Conservation (phyloP, 2,329 filamentous ascomycete genomes). For the Pestalotiopsis sp. region DNA sequence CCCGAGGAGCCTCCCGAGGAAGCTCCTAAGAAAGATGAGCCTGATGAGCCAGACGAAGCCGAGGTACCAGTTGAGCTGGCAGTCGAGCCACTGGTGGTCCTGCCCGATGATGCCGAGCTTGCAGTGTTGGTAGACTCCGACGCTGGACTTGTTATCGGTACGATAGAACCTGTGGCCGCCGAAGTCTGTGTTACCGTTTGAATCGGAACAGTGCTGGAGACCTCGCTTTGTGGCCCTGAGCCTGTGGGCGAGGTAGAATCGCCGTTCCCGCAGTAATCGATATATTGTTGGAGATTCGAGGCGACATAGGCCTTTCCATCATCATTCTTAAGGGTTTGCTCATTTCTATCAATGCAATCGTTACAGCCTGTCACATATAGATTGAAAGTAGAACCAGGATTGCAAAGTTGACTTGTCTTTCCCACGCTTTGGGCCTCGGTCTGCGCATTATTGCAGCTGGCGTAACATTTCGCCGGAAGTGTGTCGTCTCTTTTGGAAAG, state of each 20-base stretch:
- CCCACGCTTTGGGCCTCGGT: slow-evolving; percentile 49
- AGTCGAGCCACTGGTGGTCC: slow-evolving; percentile 13
- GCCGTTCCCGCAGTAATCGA: slow-evolving; percentile 43
- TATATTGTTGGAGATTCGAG: too few species aligned
- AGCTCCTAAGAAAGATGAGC: not conserved
- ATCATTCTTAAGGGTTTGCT: too few species aligned
- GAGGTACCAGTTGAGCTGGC: not conserved
- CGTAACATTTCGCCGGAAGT: too few species aligned
- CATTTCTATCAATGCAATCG: too few species aligned
- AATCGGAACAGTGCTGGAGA: slow-evolving; percentile 12
- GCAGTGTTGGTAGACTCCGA: slow-evolving; percentile 1
- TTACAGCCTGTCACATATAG: too few species aligned
- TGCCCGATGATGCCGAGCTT: not conserved
- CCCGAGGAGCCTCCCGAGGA: not conserved
- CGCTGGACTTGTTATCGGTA: not conserved
- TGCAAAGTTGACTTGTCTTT: slow-evolving; percentile 51
- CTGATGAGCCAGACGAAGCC: not conserved
- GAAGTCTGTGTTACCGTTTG: slow-evolving; percentile 20
- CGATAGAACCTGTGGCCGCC: slow-evolving; percentile 14
- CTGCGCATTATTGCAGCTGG: slow-evolving; percentile 51
- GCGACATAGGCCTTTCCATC: too few species aligned
- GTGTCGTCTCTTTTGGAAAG: too few species aligned
- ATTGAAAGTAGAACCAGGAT: too few species aligned
- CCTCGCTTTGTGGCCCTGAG: slow-evolving; percentile 11
- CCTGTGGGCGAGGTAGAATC: slow-evolving; percentile 4